These are phyloP conservation scores for Cutaneotrichosporon cavernicola DNA, from an alignment of 1,284 basidiomycete species.

Conservation along the genomic window DNA sequence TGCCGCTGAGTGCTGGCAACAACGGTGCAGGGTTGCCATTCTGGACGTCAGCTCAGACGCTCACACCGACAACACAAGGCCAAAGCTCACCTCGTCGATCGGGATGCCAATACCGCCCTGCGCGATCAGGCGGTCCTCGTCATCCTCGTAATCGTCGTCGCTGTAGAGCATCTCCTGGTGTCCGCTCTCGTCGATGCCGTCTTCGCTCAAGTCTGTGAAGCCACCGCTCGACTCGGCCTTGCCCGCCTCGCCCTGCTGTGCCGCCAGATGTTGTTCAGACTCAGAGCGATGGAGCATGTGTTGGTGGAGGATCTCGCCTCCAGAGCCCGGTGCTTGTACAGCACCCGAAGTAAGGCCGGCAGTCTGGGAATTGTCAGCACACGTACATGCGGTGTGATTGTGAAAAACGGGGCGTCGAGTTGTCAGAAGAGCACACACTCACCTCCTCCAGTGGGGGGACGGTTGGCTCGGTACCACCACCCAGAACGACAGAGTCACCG, in stretches of 20 bases:
- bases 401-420: not conserved
- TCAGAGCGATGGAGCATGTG: slow-evolving; percentile 35
- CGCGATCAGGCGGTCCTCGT: slow-evolving; percentile 74
- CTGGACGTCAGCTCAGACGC: slow-evolving; percentile 52
- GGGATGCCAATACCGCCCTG: slow-evolving; percentile 81
- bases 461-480: slow-evolving; percentile 31
- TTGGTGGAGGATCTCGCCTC: slow-evolving; percentile 48
- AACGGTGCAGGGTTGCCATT: slow-evolving; percentile 82
- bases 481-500: slow-evolving; percentile 1
- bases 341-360: slow-evolving; percentile 66
- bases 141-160: slow-evolving; percentile 63
- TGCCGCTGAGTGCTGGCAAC: slow-evolving; percentile 69
- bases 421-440: slow-evolving; percentile 15
- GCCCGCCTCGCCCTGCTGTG: slow-evolving; percentile 3
- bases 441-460: slow-evolving; percentile 44
- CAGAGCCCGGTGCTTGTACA: slow-evolving; percentile 69
- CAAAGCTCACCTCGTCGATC: slow-evolving; percentile 64
- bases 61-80: not conserved
- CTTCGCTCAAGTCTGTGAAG: slow-evolving; percentile 43
- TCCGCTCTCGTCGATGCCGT: slow-evolving; percentile 47
- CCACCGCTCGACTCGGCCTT: slow-evolving; percentile 40
- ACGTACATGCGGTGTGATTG: not conserved
- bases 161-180: slow-evolving; percentile 55
- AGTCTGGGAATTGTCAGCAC: slow-evolving; percentile 56
- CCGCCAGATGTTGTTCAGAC: slow-evolving; percentile 32